Base-by-base conservation (phyloP, 2,329 filamentous ascomycete genomes). In the Pseudogymnoascus sp. region DNA sequence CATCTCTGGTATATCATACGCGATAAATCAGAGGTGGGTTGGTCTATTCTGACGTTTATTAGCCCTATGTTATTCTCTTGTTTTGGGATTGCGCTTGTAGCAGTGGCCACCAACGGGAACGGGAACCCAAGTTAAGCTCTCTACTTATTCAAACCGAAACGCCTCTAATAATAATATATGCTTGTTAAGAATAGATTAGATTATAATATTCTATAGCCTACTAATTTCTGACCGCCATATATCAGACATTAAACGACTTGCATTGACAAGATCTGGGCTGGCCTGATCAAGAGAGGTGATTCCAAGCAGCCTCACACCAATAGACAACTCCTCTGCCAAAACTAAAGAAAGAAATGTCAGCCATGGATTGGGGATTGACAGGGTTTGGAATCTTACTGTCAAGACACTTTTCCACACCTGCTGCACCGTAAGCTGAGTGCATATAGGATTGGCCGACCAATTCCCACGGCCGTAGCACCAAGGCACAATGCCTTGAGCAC, bases 251-350 rank as follows among this genome's bases (percentile, higher is more conserved):
- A 46, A 11, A 23, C 19, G 42, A 46, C 42, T 46, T 23, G 42
- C 42, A 87, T 93, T 61, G 93, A 93, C 77, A 81, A 91, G 77
- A 90, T 86, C 69, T 89, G 90, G 1, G 92, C 91, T 68, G 90
- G 90, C 77, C 67, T 80, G 72, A 21, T 75, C 73, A 19, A 80
- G 69, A 38, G 73, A 75, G 5, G 77, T 79, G 62, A 81, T 76
- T 11, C 79, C 79, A 60, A 71, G 75, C 53, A 79, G 76, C 11
- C 76, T 74, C 79, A 81, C 80, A 0, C 77, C 74, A 19, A 77
- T 78, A 67, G 80, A 77, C 21, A 82, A 70, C 64, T 81, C 79
- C 64, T 80, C 67, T 62, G 64, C 64, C 40, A 68, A 26, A 38
- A 68, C 78, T 79, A n/a, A n/a, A n/a, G n/a, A 17, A 9, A 31